Conservation (phyloP, 2,329 filamentous ascomycete genomes). For the Trichoderma harzianum region DNA sequence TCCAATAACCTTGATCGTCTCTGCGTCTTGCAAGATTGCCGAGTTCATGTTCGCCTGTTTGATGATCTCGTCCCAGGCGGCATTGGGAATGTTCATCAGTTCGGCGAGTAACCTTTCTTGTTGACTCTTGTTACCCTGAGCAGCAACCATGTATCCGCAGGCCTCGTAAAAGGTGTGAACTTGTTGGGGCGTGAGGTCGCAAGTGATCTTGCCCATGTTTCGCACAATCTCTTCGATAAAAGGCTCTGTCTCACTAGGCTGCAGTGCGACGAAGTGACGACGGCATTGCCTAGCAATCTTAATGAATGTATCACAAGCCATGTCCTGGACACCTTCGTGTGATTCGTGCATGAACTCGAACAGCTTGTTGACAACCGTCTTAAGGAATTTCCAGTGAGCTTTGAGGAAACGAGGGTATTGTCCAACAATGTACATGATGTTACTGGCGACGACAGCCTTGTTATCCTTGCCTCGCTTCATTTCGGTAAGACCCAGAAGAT, state of each 20-base stretch:
- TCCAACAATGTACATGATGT: slow-evolving; percentile 99
- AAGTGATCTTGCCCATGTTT: slow-evolving; percentile 93
- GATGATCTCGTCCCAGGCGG: slow-evolving; percentile 95
- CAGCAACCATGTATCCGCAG: slow-evolving; percentile 98
- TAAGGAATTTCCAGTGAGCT: slow-evolving; percentile 99
- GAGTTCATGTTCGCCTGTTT: slow-evolving; percentile 80
- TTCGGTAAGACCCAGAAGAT: slow-evolving; percentile 91
- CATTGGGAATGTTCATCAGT: slow-evolving; percentile 89
- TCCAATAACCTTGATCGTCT: slow-evolving; percentile 97
- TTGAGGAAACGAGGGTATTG: slow-evolving; percentile 98
- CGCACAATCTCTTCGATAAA: slow-evolving; percentile 99
- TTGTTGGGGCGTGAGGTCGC: slow-evolving; percentile 91
- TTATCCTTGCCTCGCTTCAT: slow-evolving; percentile 99
- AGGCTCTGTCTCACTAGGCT: slow-evolving; percentile 89
- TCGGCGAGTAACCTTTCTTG: slow-evolving; percentile 90
- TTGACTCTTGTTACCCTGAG: slow-evolving; percentile 89
- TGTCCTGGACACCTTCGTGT: slow-evolving; percentile 98
- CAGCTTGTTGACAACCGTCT: slow-evolving; percentile 98
- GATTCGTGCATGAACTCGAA: slow-evolving; percentile 99
- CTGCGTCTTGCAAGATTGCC: slow-evolving; percentile 80
- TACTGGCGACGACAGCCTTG: slow-evolving; percentile 97
- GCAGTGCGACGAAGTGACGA: slow-evolving; percentile 92
- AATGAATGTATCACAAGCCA: slow-evolving; percentile 99
- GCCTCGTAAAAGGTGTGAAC: slow-evolving; percentile 99
- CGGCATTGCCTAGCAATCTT: slow-evolving; percentile 99